A percentile compares a stretch with the other conserved stretches of the same genome.
Evolutionary conservation across 2,329 filamentous ascomycete species (phyloP).

Genomic region (Pseudomassariella vexata): DNA sequence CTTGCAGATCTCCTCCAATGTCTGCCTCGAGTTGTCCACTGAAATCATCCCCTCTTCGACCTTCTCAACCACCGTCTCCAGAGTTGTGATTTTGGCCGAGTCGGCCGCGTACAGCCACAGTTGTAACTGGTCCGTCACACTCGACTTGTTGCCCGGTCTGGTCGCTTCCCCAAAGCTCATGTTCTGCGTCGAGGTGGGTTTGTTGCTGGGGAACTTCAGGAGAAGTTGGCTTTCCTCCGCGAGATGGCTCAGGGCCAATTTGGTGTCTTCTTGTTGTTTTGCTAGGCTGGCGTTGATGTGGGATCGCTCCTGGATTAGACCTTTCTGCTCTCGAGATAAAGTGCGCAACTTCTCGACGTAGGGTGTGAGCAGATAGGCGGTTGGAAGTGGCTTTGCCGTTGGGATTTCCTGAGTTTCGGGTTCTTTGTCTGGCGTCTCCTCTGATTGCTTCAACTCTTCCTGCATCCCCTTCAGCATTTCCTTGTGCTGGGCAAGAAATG

Average conservation of each 20-base stretch:
- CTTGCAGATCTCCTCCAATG: slow-evolving; percentile 41
- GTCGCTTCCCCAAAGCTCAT: slow-evolving; percentile 40
- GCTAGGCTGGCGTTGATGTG: slow-evolving; percentile 45
- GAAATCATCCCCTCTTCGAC: slow-evolving; percentile 53
- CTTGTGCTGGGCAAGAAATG: slow-evolving; percentile 26
- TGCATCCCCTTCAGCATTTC: slow-evolving; percentile 5
- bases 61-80: slow-evolving; percentile 53
- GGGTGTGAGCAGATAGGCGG: slow-evolving; percentile 44
- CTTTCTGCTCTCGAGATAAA: slow-evolving; percentile 51
- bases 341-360: slow-evolving; percentile 49
- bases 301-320: slow-evolving; percentile 51
- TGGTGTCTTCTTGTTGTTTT: slow-evolving; percentile 44
- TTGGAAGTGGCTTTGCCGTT: slow-evolving; percentile 13
- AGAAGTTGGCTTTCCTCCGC: slow-evolving; percentile 59
- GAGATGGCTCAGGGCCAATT: slow-evolving; percentile 46
- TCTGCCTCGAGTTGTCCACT: slow-evolving; percentile 45
- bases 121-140: slow-evolving; percentile 36
- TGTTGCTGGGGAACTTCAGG: slow-evolving; percentile 40
- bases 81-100: slow-evolving; percentile 51
- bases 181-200: slow-evolving; percentile 23
- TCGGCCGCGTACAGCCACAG: slow-evolving; percentile 58
- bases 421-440: slow-evolving; percentile 8
- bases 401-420: slow-evolving; percentile 4
- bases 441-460: slow-evolving; percentile 11
- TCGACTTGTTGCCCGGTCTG: slow-evolving; percentile 27